phyloP scores from a whole-genome alignment of 2,329 filamentous ascomycete genomes.

The Rhytidhysteron rufulum region DNA sequence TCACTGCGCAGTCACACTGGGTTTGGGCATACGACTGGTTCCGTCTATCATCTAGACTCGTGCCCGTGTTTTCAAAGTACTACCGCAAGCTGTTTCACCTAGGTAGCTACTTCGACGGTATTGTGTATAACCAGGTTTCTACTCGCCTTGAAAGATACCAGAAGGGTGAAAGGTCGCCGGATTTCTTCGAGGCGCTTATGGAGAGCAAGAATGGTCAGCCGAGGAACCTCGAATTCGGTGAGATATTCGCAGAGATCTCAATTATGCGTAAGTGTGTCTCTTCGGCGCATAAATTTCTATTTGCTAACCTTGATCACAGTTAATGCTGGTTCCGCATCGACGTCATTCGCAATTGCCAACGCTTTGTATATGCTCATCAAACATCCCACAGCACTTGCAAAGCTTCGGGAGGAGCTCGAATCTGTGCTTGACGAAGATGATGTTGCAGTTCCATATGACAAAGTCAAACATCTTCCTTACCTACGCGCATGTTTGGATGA shows the following conservation, averaged over 20 bases:
- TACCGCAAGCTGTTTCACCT: constrained; percentile 34
- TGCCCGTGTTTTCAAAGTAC: constrained; percentile 46
- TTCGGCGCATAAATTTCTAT: too few species aligned
- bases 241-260: constrained; percentile 54
- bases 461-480: background rate
- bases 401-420: constrained; percentile 10
- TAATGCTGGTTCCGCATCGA: constrained; percentile 8
- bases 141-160: constrained; percentile 45
- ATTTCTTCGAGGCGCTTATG: constrained; percentile 58
- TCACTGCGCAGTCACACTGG: constrained; percentile 48
- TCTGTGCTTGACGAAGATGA: constrained; percentile 6
- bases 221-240: constrained; percentile 53
- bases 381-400: constrained; percentile 4
- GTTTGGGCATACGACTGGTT: constrained; percentile 53
- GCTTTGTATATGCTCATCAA: constrained; percentile 7
- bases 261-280: too few species aligned
- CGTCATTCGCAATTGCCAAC: constrained; percentile 9
- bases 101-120: constrained; percentile 44
- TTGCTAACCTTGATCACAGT: too few species aligned
- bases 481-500: background rate
- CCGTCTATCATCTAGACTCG: constrained; percentile 44
- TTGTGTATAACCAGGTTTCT: constrained; percentile 45
- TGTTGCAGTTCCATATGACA: constrained; percentile 1
- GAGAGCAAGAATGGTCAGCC: constrained; percentile 45
- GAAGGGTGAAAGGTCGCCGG: constrained; percentile 53